phyloP scores from a whole-genome alignment of 495 filamentous ascomycete genomes.

The Recurvomyces mirabilis region DNA sequence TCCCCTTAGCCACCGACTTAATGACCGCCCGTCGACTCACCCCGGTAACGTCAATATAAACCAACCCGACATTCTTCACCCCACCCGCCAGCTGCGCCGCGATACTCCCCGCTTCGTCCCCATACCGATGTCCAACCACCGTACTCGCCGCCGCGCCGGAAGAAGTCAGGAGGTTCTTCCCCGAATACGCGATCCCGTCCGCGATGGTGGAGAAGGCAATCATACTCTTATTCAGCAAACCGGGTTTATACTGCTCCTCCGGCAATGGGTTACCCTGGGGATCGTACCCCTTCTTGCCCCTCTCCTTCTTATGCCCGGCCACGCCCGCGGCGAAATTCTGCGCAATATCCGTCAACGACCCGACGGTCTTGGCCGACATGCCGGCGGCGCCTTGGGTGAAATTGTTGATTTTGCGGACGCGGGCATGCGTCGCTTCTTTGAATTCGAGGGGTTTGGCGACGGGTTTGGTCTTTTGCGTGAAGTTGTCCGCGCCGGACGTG shows the following conservation, averaged over 20 bases:
- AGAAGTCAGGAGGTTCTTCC: conserved; percentile 59
- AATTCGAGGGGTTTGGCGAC: conserved; percentile 72
- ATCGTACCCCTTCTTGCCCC: conserved; percentile 44
- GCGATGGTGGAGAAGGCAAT: conserved; percentile 94
- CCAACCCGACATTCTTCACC: conserved; percentile 87
- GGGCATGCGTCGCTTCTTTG: conserved; percentile 69
- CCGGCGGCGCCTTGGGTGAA: conserved; percentile 66
- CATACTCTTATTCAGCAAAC: conserved; percentile 83
- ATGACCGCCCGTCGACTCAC: conserved; percentile 80
- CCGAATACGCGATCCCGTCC: conserved; percentile 81
- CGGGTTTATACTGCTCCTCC: conserved; percentile 65
- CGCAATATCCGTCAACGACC: conserved; percentile 64
- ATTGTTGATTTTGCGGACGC: conserved; percentile 73
- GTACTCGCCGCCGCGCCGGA: conserved; percentile 64
- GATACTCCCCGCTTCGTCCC: conserved; percentile 67
- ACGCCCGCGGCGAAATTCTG: conserved; percentile 79
- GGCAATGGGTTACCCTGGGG: conserved; percentile 52
- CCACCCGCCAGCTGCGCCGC: conserved; percentile 65
- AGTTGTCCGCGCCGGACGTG: conserved; percentile 63
- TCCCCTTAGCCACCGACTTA: conserved; percentile 92
- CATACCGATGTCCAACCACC: conserved; percentile 75
- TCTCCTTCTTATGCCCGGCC: conserved; percentile 48
- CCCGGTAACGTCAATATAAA: conserved; percentile 94
- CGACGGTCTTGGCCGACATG: conserved; percentile 75
- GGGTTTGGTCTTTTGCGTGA: conserved; percentile 68